Percentiles rank a stretch among this genome's conserved stretches.
phyloP scores from a whole-genome alignment of 2,329 filamentous ascomycete species.

The Zalaria obscura region DNA sequence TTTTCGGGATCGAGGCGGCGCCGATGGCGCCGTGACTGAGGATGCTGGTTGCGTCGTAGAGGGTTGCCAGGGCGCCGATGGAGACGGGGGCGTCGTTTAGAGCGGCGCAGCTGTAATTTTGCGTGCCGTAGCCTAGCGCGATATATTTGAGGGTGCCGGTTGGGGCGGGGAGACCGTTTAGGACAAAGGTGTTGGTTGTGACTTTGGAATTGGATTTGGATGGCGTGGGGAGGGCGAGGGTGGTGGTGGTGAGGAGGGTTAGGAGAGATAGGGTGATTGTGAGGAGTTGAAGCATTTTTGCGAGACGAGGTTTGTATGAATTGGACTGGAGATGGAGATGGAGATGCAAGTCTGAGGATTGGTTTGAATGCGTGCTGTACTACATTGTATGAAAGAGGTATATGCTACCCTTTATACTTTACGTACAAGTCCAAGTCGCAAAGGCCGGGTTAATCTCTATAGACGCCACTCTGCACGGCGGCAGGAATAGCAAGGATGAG shows the following conservation, averaged over 20 bases:
- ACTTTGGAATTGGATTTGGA: slow-evolving; percentile 1
- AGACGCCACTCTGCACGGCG: not conserved
- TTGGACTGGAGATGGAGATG: not conserved
- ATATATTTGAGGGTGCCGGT: slow-evolving; percentile 23
- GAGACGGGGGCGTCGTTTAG: slow-evolving; percentile 18
- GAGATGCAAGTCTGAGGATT: not conserved
- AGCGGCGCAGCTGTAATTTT: slow-evolving; percentile 51
- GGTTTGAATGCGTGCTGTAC: not conserved
- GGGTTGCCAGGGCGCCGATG: slow-evolving; percentile 33
- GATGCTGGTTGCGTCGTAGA: slow-evolving; percentile 22
- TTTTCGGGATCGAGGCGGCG: not conserved
- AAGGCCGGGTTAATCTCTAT: not conserved
- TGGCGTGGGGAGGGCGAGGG: not conserved
- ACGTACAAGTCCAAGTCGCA: not conserved
- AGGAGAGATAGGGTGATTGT: not conserved
- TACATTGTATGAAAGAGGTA: not conserved
- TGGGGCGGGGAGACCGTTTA: slow-evolving; percentile 4
- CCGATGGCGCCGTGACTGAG: slow-evolving; percentile 19
- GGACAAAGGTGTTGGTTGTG: not conserved
- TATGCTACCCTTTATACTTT: not conserved
- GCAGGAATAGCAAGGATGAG: not conserved
- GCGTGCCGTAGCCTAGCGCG: slow-evolving; percentile 48
- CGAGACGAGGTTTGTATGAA: not conserved
- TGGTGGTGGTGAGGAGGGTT: not conserved
- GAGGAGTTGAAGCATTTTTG: not conserved